These are phyloP conservation scores for Phytopythium delawarense DNA, from an alignment of 352 stramenopile genomes.

Conservation along the genomic window DNA sequence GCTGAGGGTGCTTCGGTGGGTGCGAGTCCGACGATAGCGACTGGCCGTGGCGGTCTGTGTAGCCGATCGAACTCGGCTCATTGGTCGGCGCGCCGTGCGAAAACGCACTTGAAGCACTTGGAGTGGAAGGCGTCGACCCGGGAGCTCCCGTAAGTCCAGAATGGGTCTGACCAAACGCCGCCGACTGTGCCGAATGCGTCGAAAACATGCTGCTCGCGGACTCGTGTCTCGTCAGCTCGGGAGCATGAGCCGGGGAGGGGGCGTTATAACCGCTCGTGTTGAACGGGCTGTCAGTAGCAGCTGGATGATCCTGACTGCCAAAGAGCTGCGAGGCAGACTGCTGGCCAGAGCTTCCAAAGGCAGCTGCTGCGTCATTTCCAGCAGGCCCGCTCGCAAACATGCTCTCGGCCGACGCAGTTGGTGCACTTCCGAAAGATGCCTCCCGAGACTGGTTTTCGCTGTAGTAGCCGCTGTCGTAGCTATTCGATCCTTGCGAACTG, in stretches of 20 bases:
- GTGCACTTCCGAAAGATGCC: neutral
- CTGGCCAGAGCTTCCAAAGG: neutral
- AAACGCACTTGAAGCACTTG: neutral
- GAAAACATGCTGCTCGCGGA: slow-evolving; percentile 8
- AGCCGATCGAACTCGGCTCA: neutral
- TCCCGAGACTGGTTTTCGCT: neutral
- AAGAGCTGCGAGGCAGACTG: neutral
- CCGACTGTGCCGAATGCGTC: slow-evolving; percentile 5
- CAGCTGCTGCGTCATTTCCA: neutral
- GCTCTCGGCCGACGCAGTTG: neutral
- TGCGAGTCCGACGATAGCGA: neutral
- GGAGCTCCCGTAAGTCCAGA: neutral
- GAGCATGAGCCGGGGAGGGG: neutral
- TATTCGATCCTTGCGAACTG: neutral
- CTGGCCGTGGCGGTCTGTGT: neutral
- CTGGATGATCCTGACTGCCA: neutral
- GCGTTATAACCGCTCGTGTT: neutral
- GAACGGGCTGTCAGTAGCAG: neutral
- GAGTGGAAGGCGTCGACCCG: neutral
- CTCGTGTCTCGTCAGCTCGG: neutral
- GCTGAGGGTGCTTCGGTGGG: neutral
- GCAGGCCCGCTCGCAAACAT: neutral
- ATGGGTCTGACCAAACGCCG: slow-evolving; percentile 2
- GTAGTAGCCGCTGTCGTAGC: neutral
- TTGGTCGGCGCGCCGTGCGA: neutral